A percentile compares a stretch with the other conserved stretches of the same genome.
phyloP scores from a whole-genome alignment of 169 alveolate species.

The Cryptosporidium ubiquitum region DNA sequence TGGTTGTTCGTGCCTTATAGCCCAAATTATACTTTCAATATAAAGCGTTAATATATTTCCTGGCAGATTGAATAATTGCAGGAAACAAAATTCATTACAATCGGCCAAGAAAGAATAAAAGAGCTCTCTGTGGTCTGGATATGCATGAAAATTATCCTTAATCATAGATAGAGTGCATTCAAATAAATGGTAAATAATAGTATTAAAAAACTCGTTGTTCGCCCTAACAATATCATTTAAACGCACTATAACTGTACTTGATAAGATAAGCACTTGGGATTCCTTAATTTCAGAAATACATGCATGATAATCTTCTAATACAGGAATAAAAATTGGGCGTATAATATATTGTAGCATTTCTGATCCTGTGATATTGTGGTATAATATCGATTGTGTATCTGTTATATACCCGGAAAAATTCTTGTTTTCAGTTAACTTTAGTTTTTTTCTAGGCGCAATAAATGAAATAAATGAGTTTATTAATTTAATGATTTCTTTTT shows the following conservation, averaged over 20 bases:
- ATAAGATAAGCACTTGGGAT: conserved; percentile 32
- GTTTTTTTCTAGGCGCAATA: conserved; percentile 64
- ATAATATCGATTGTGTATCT: conserved; percentile 24
- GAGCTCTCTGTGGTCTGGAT: conserved; percentile 91
- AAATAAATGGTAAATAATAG: conserved; percentile 86
- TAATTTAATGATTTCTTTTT: conserved; percentile 58
- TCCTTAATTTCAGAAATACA: conserved; percentile 50
- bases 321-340: conserved; percentile 42
- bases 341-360: conserved; percentile 55
- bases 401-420: conserved; percentile 30
- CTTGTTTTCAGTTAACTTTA: conserved; percentile 36
- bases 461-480: conserved; percentile 43
- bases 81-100: conserved; percentile 84
- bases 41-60: conserved; percentile 83
- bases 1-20: conserved; percentile 91
- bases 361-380: conserved; percentile 61
- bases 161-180: conserved; percentile 90
- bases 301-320: conserved; percentile 49
- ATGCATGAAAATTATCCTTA: conserved; percentile 89
- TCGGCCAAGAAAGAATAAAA: conserved; percentile 87
- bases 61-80: conserved; percentile 83
- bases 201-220: conserved; percentile 82
- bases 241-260: conserved; percentile 46
- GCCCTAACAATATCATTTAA: conserved; percentile 38
- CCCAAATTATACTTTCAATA: conserved; percentile 90